phyloP scores from a whole-genome alignment of 1,284 basidiomycete species.

The Mycena sp. region DNA sequence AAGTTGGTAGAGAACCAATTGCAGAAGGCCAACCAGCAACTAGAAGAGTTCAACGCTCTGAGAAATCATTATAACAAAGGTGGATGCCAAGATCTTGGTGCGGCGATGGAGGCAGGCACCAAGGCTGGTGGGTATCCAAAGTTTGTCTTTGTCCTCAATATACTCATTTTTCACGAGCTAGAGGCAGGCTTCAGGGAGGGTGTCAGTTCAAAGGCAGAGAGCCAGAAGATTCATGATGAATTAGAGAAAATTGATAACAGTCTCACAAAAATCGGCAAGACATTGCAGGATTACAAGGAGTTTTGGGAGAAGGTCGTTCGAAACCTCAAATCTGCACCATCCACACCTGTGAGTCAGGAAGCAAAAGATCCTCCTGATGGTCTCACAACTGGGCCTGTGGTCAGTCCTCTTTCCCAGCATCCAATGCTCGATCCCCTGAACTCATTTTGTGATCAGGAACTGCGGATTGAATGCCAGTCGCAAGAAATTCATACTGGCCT shows the following conservation, averaged over 20 bases:
- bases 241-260: background rate
- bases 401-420: background rate
- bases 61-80: background rate
- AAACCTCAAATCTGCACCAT: background rate
- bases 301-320: background rate
- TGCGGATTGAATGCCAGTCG: background rate
- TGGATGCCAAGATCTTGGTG: background rate
- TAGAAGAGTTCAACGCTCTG: background rate
- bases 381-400: background rate
- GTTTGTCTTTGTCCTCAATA: background rate
- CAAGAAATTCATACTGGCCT: background rate
- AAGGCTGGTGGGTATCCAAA: background rate
- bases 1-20: background rate
- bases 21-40: background rate
- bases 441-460: background rate
- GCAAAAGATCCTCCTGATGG: background rate
- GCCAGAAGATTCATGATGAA: background rate
- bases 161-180: background rate
- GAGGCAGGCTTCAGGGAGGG: background rate
- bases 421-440: background rate
- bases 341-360: too few relatives aligned
- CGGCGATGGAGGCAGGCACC: background rate
- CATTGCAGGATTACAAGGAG: background rate
- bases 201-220: background rate
- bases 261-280: background rate